Conservation (phyloP, 148 eudicot genomes). For the Talinum fruticosum region DNA sequence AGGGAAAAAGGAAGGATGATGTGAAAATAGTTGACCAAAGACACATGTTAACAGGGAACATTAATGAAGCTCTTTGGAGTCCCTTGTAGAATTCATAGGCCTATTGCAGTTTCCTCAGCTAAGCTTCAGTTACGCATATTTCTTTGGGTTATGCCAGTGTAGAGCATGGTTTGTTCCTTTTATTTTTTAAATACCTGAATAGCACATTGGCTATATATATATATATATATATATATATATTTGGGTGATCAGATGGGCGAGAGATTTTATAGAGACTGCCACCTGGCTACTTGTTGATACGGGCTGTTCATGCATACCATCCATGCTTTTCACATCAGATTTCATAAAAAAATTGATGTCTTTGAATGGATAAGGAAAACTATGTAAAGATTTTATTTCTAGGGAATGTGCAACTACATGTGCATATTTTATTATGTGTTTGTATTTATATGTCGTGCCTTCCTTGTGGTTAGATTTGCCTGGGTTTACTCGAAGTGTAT, state of each 20-base stretch:
- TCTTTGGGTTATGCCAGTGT: neutral
- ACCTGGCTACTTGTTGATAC: neutral
- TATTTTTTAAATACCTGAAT: neutral
- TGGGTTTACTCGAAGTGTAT: slow-evolving; percentile 92
- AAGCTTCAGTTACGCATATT: neutral
- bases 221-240: neutral
- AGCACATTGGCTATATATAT: neutral
- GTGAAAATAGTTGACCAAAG: neutral
- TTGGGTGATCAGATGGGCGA: neutral
- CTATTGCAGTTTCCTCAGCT: neutral
- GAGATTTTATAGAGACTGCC: neutral
- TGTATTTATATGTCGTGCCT: slow-evolving; percentile 6
- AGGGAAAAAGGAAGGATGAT: neutral
- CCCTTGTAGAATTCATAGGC: neutral
- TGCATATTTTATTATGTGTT: neutral
- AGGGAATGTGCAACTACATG: neutral
- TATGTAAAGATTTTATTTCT: neutral
- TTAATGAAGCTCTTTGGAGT: neutral
- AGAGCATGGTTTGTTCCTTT: neutral
- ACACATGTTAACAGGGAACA: neutral
- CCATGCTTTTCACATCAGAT: neutral
- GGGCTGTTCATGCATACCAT: neutral
- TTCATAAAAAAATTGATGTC: neutral
- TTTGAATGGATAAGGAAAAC: neutral
- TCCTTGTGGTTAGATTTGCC: slow-evolving; percentile 68